Evolutionary conservation across 805 yeast genomes (phyloP).

Genomic region (Hanseniaspora thailandica): DNA sequence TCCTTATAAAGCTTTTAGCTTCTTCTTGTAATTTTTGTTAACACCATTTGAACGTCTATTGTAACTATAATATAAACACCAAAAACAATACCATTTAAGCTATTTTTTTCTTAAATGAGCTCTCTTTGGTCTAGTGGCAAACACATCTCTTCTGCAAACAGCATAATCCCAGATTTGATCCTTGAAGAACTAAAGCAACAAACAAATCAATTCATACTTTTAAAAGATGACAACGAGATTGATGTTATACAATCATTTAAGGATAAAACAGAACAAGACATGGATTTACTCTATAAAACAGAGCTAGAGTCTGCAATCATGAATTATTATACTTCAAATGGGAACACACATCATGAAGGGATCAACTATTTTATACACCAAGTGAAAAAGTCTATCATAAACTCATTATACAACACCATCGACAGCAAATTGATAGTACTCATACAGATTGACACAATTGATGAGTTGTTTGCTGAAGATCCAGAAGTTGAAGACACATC

Average conservation of each 20-base stretch:
- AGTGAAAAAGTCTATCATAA: neutral
- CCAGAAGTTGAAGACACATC: neutral
- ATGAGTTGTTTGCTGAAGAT: neutral
- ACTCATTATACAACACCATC: neutral
- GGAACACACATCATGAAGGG: neutral
- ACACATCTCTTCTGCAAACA: slow-evolving; percentile 2
- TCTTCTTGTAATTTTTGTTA: too few species aligned
- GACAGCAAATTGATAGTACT: slow-evolving; percentile 3
- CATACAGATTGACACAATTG: slow-evolving; percentile 2
- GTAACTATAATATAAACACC: too few species aligned
- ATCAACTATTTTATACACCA: slow-evolving; percentile 7
- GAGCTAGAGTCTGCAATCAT: neutral
- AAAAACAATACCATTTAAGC: too few species aligned
- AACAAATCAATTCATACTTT: neutral
- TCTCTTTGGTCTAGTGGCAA: neutral
- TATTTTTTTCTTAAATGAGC: neutral
- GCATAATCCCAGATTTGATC: slow-evolving; percentile 10
- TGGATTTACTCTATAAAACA: neutral
- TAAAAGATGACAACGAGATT: neutral
- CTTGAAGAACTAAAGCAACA: slow-evolving; percentile 5
- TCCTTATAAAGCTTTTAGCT: too few species aligned
- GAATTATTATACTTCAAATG: neutral
- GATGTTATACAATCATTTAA: neutral
- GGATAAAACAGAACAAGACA: neutral
- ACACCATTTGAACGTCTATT: too few species aligned